Conservation (phyloP, 331 rosid genomes). For the Phaseolus coccineus region DNA sequence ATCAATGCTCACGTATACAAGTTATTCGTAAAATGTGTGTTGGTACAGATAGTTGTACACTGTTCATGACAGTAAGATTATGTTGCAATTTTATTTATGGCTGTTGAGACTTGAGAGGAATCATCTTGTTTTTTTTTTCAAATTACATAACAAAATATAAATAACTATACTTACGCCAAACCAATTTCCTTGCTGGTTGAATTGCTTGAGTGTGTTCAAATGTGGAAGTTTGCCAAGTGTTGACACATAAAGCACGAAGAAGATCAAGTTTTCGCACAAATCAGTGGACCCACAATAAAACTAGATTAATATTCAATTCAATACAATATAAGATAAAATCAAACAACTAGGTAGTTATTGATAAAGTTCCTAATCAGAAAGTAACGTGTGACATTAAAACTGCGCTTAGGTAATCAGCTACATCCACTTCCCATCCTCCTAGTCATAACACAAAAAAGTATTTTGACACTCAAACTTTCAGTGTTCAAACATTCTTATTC, state of each 20-base stretch:
- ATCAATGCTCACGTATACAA: background rate
- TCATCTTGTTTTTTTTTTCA: background rate
- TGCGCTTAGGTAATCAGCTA: slow-evolving; percentile 62
- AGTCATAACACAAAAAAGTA: background rate
- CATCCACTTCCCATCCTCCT: slow-evolving; percentile 64
- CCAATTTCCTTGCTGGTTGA: background rate
- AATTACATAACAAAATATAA: background rate
- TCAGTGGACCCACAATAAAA: background rate
- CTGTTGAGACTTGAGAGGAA: background rate
- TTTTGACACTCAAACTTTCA: background rate
- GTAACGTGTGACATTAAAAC: slow-evolving; percentile 35
- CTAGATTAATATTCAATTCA: background rate
- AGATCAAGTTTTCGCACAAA: background rate
- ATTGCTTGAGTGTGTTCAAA: background rate
- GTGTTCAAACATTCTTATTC: slow-evolving; percentile 38
- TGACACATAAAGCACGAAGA: slow-evolving; percentile 7
- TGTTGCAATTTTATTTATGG: background rate
- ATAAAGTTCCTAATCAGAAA: background rate
- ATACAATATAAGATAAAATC: background rate
- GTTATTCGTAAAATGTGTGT: too few relatives aligned
- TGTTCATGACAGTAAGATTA: too few relatives aligned
- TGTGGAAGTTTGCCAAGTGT: slow-evolving; percentile 13
- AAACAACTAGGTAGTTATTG: slow-evolving; percentile 30
- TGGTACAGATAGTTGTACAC: too few relatives aligned
- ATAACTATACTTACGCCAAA: background rate